phyloP scores from a whole-genome alignment of 495 filamentous ascomycete species.

The Talaromyces liani region DNA sequence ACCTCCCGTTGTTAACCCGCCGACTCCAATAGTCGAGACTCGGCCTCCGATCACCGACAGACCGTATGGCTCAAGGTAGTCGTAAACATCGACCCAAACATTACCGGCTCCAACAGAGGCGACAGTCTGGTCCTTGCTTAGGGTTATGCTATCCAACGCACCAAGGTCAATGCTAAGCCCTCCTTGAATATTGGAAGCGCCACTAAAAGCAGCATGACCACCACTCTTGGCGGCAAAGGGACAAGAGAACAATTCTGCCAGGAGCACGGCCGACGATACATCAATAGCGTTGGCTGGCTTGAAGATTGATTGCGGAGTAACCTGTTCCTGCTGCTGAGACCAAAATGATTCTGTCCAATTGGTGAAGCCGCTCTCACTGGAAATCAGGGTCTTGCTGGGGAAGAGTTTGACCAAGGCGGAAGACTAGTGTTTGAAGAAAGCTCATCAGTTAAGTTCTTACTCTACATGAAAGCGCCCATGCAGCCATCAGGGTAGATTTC shows the following conservation, averaged over 20 bases:
- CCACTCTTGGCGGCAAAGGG: slow-evolving; percentile 39
- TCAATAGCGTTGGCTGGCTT: slow-evolving; percentile 9
- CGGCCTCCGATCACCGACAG: slow-evolving; percentile 50
- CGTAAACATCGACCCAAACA: slow-evolving; percentile 39
- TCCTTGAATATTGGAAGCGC: slow-evolving; percentile 21
- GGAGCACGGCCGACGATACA: slow-evolving; percentile 16
- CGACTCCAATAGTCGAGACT: slow-evolving; percentile 45
- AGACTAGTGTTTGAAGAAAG: neutral
- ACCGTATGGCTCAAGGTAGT: slow-evolving; percentile 36
- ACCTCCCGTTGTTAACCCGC: slow-evolving; percentile 39
- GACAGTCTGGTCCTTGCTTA: slow-evolving; percentile 24
- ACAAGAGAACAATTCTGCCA: slow-evolving; percentile 14
- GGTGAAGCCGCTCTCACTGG: neutral
- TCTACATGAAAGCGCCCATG: neutral
- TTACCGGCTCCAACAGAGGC: slow-evolving; percentile 22
- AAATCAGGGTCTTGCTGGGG: neutral
- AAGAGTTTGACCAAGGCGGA: neutral
- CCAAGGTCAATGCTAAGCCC: slow-evolving; percentile 43
- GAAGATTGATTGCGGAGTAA: slow-evolving; percentile 21
- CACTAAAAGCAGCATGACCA: slow-evolving; percentile 28
- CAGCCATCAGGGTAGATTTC: neutral
- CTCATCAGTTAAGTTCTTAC: neutral
- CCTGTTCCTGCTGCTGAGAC: slow-evolving; percentile 38
- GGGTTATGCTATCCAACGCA: slow-evolving; percentile 32
- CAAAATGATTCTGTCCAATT: slow-evolving; percentile 25